A percentile compares a stretch with the other conserved stretches of the same genome.
Conservation (phyloP, 2,329 filamentous ascomycete species). For the Phialocephala sp. region DNA sequence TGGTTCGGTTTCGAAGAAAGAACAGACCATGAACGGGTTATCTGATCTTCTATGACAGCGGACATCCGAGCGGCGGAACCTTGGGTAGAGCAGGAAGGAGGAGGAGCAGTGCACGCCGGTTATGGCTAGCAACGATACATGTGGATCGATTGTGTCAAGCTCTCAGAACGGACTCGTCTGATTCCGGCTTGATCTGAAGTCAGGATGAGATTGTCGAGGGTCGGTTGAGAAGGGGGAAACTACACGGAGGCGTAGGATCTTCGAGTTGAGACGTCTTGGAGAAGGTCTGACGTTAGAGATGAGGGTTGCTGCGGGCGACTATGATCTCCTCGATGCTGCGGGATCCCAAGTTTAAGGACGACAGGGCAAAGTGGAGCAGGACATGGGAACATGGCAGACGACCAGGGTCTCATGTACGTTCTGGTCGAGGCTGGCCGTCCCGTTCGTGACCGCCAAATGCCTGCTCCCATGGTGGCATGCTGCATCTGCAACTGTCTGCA, state of each 20-base stretch:
- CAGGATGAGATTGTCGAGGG: constrained; percentile 18
- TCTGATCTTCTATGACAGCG: constrained; percentile 58
- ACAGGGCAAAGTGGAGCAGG: constrained; percentile 21
- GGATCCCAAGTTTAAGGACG: constrained; percentile 40
- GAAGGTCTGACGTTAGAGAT: constrained; percentile 31
- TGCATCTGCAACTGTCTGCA: constrained; percentile 16
- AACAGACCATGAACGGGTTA: constrained; percentile 55
- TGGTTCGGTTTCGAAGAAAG: constrained; percentile 51
- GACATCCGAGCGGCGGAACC: constrained; percentile 57
- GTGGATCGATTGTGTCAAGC: constrained; percentile 29
- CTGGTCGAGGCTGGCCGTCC: constrained; percentile 11
- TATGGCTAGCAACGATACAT: constrained; percentile 26
- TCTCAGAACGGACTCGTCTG: constrained; percentile 30
- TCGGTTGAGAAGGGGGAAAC: constrained; percentile 14
- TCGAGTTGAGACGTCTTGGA: constrained; percentile 41
- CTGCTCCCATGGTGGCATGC: constrained; percentile 7
- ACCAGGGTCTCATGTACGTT: not conserved
- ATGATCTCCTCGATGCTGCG: constrained; percentile 33
- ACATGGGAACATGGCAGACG: constrained; percentile 9
- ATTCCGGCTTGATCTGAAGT: constrained; percentile 29
- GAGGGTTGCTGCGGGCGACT: constrained; percentile 18
- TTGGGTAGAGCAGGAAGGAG: constrained; percentile 16
- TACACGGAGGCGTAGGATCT: constrained; percentile 30
- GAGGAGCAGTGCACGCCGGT: constrained; percentile 23
- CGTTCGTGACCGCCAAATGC: constrained; percentile 21